Conservation (phyloP, 345 rosid genomes). For the sweet orange (Citrus sinensis) region DNA sequence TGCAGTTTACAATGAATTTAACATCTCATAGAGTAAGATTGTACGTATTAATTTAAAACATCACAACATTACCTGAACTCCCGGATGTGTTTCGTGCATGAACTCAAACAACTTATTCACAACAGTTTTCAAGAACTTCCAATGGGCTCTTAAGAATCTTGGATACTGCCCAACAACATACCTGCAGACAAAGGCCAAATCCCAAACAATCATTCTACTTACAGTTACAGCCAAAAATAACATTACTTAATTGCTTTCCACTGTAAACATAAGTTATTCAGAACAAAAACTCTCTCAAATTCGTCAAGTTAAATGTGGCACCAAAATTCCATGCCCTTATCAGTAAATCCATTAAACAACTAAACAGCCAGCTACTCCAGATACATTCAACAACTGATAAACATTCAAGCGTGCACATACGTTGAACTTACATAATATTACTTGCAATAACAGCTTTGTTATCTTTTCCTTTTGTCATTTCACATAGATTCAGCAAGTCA, state of each 20-base stretch:
- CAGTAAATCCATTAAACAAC: neutral
- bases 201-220: neutral
- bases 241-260: neutral
- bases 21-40: neutral
- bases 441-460: slow-evolving; percentile 99
- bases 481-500: slow-evolving; percentile 92
- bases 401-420: neutral
- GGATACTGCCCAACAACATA: slow-evolving; percentile 99
- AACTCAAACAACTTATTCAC: slow-evolving; percentile 97
- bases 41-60: neutral
- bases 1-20: neutral
- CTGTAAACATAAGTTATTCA: neutral
- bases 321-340: neutral
- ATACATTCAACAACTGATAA: neutral
- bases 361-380: neutral
- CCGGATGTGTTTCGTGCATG: slow-evolving; percentile 99
- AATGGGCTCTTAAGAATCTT: slow-evolving; percentile 96
- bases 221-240: neutral
- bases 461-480: slow-evolving; percentile 96
- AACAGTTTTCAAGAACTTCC: slow-evolving; percentile 99
- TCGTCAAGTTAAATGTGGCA: neutral
- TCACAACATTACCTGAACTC: slow-evolving; percentile 77
- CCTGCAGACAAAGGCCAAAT: slow-evolving; percentile 40
- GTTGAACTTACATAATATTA: slow-evolving; percentile 84
- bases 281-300: neutral